Evolutionary conservation across 2,329 filamentous ascomycete species (phyloP).

Genomic region (Talaromyces sp.): DNA sequence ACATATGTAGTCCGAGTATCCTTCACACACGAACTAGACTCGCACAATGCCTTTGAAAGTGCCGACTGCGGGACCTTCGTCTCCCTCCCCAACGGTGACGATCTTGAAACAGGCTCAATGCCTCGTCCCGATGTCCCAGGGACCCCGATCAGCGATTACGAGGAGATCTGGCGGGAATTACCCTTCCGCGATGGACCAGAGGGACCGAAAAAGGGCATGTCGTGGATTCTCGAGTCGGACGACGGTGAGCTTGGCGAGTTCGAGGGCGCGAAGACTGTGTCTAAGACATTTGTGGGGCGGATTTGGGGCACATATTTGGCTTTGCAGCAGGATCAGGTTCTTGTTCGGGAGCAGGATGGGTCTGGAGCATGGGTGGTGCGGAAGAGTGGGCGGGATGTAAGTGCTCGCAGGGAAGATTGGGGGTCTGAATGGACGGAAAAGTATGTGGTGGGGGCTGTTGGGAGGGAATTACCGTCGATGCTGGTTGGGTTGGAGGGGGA

Average conservation of each 20-base stretch:
- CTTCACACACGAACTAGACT: constrained; percentile 46
- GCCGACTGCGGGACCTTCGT: constrained; percentile 42
- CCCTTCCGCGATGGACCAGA: constrained; percentile 35
- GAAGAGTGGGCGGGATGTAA: constrained; percentile 29
- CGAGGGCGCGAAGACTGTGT: constrained; percentile 22
- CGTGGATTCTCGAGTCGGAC: constrained; percentile 36
- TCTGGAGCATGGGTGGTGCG: constrained; percentile 16
- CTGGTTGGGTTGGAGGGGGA: constrained; percentile 14
- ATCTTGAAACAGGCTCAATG: constrained; percentile 45
- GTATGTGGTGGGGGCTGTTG: constrained; percentile 22
- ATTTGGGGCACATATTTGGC: constrained; percentile 36
- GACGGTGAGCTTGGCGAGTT: constrained; percentile 9
- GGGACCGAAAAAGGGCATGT: constrained; percentile 23
- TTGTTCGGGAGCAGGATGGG: constrained; percentile 9
- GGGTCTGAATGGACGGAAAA: constrained; percentile 18
- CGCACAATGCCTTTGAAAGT: constrained; percentile 36
- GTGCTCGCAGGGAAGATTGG: constrained; percentile 34
- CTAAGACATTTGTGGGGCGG: constrained; percentile 34
- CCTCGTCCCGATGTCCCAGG: constrained; percentile 38
- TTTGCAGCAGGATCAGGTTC: constrained; percentile 29
- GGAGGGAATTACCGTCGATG: constrained; percentile 25
- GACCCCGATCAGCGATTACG: constrained; percentile 53
- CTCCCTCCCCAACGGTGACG: constrained; percentile 43
- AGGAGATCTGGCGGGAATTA: constrained; percentile 66
- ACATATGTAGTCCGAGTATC: constrained; percentile 33